Base-by-base conservation (phyloP, 139 green algal species). In the Zygnema circumcarinatum region DNA sequence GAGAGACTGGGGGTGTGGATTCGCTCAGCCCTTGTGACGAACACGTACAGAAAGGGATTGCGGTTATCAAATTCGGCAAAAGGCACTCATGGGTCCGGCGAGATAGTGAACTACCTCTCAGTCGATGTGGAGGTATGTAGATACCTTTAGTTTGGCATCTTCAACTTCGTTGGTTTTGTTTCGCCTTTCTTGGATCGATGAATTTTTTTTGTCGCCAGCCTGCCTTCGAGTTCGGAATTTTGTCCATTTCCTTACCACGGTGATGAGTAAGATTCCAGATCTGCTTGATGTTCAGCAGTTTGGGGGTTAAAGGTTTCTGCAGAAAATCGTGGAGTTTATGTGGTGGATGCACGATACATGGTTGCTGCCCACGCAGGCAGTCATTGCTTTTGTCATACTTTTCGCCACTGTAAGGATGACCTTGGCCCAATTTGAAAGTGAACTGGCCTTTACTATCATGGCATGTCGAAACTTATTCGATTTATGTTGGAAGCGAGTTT, bases 91-190 rank as follows among this genome's bases (percentile, higher is more conserved):
- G 68, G 35, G 7, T 33, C 68, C 21, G 76, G 76, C 38, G 76
- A 84, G 38, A 52, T 84, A 22, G 76, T 84, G 25, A 84, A 84
- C 39, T 84, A 84, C 76, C 67, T 84, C 33, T 84, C 76, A 36
- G 68, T 62, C 7, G 76, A 84, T 62, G 76, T 84, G 11, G n/a
- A 81, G 74, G 74, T 81, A 31, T 0, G 74, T 16, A 7, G n/a
- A n/a, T n/a, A n/a, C n/a, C n/a, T n/a, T n/a, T n/a, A n/a, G n/a
- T n/a, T n/a, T n/a, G n/a, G n/a, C n/a, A n/a, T n/a, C n/a, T n/a
- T n/a, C n/a, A n/a, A n/a, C n/a, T n/a, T n/a, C n/a, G n/a, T n/a
- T n/a, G n/a, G n/a, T n/a, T n/a, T n/a, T n/a, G n/a, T n/a, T n/a
- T n/a, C n/a, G n/a, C n/a, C n/a, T n/a, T n/a, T n/a, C n/a, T n/a